phyloP scores from a whole-genome alignment of 2,329 filamentous ascomycete genomes.

The Onygenales sp. region DNA sequence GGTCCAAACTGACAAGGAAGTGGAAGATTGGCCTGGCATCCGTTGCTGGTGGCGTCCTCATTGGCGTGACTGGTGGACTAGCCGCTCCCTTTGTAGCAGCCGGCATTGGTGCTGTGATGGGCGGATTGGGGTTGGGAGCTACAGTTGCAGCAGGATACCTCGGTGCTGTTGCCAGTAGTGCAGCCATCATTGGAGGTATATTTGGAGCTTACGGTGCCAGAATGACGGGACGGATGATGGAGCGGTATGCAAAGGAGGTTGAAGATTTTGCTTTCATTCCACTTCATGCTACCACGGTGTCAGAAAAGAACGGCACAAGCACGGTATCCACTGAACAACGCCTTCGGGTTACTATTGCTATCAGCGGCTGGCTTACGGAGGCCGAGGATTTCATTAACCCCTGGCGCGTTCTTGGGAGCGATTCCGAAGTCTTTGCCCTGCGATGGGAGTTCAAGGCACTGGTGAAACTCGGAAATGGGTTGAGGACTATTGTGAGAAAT shows the following conservation, averaged over 20 bases:
- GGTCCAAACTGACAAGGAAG: slow-evolving; percentile 54
- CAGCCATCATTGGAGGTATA: slow-evolving; percentile 68
- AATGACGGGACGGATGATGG: slow-evolving; percentile 79
- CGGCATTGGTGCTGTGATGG: slow-evolving; percentile 69
- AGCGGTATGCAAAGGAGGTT: slow-evolving; percentile 76
- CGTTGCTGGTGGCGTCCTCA: slow-evolving; percentile 77
- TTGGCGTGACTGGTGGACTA: slow-evolving; percentile 72
- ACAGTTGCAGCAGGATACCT: slow-evolving; percentile 69
- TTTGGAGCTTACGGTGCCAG: slow-evolving; percentile 86
- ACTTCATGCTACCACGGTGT: slow-evolving; percentile 36
- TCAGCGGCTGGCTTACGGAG: slow-evolving; percentile 71
- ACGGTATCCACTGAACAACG: slow-evolving; percentile 48
- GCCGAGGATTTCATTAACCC: slow-evolving; percentile 63
- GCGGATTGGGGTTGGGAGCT: slow-evolving; percentile 64
- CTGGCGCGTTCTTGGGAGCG: slow-evolving; percentile 65
- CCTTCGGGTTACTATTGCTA: slow-evolving; percentile 70
- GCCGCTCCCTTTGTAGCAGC: slow-evolving; percentile 68
- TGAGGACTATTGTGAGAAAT: slow-evolving; percentile 68
- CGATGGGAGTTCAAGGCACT: slow-evolving; percentile 75
- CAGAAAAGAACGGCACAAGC: slow-evolving; percentile 26
- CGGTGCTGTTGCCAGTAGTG: slow-evolving; percentile 69
- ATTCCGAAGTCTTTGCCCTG: slow-evolving; percentile 71
- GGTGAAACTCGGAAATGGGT: slow-evolving; percentile 64
- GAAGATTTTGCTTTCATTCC: slow-evolving; percentile 83
- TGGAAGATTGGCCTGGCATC: slow-evolving; percentile 82